A percentile compares a stretch with the other conserved stretches of the same genome.
Evolutionary conservation across 352 stramenopile species (phyloP).

Genomic region (Thraustochytrium sp.): DNA sequence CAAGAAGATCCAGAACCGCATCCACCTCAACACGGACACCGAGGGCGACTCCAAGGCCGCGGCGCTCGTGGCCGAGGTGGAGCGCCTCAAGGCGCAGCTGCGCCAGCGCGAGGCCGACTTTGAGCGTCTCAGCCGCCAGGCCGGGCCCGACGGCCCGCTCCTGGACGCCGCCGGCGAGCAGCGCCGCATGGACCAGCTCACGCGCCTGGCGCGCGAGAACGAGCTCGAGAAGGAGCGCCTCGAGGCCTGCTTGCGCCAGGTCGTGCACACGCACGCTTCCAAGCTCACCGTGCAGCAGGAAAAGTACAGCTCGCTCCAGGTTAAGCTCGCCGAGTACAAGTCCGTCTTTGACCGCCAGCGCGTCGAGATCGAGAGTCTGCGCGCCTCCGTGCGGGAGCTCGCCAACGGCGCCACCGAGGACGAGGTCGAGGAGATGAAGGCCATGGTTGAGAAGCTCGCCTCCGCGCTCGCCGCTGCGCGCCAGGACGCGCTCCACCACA

Average conservation of each 20-base stretch:
- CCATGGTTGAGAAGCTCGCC: slow-evolving; percentile 46
- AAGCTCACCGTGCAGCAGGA: slow-evolving; percentile 39
- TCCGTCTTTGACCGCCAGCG: slow-evolving; percentile 45
- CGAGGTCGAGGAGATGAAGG: slow-evolving; percentile 48
- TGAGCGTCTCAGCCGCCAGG: slow-evolving; percentile 3
- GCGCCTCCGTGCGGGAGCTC: slow-evolving; percentile 46
- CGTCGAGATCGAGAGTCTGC: slow-evolving; percentile 48
- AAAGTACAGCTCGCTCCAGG: slow-evolving; percentile 45
- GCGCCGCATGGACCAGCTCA: background rate
- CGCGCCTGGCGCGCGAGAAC: slow-evolving; percentile 44
- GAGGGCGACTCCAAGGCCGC: slow-evolving; percentile 52
- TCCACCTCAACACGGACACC: slow-evolving; percentile 81
- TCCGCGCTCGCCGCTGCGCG: slow-evolving; percentile 12
- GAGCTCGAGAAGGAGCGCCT: slow-evolving; percentile 48
- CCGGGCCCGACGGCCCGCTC: background rate
- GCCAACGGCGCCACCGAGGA: background rate
- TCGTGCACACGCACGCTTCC: slow-evolving; percentile 44
- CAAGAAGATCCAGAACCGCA: slow-evolving; percentile 81
- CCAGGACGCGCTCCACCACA: background rate
- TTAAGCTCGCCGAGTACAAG: slow-evolving; percentile 47
- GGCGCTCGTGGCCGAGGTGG: slow-evolving; percentile 50
- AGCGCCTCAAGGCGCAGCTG: slow-evolving; percentile 49
- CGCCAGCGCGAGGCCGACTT: slow-evolving; percentile 36
- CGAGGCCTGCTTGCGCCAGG: slow-evolving; percentile 43
- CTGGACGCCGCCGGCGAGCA: background rate